These are phyloP conservation scores for Iodosphaeria phyllophila DNA, from an alignment of 2,329 filamentous ascomycete genomes.

Conservation along the genomic window DNA sequence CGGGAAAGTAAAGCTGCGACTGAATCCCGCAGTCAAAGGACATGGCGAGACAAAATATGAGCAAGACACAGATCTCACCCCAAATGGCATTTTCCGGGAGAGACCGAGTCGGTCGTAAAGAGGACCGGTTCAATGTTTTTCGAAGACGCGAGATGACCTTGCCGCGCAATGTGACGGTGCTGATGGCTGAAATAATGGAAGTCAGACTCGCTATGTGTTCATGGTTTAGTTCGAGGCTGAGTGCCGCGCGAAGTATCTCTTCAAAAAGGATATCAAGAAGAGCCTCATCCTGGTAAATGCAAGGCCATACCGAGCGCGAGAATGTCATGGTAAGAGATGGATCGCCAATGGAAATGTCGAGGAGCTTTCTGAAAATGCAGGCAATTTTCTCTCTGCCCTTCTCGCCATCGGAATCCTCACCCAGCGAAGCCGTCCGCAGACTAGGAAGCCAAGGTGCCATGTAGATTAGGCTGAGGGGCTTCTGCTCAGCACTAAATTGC, in stretches of 20 bases:
- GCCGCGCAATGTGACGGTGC: conserved; percentile 45
- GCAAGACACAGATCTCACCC: conserved; percentile 48
- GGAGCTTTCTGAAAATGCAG: conserved; percentile 43
- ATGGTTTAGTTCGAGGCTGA: conserved; percentile 36
- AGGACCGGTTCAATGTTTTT: conserved; percentile 49
- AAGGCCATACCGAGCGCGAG: conserved; percentile 48
- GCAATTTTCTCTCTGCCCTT: conserved; percentile 48
- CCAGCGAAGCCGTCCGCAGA: conserved; percentile 38
- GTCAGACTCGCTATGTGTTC: conserved; percentile 41
- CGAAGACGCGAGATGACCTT: conserved; percentile 46
- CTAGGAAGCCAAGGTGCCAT: conserved; percentile 52
- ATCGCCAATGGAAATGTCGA: conserved; percentile 44
- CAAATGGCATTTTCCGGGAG: conserved; percentile 50
- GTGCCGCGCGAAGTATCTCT: conserved; percentile 44
- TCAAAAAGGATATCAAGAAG: conserved; percentile 49
- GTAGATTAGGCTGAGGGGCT: conserved; percentile 46
- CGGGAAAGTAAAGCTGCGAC: conserved; percentile 47
- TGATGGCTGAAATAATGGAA: conserved; percentile 42
- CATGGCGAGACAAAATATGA: conserved; percentile 46
- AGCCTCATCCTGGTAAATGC: conserved; percentile 43
- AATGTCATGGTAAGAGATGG: conserved; percentile 37
- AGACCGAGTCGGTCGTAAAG: conserved; percentile 43
- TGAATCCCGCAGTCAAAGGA: conserved; percentile 52
- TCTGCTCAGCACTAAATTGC: conserved; percentile 47
- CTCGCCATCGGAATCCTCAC: conserved; percentile 41